A percentile compares a stretch with the other conserved stretches of the same genome.
Conservation (phyloP, 2,329 filamentous ascomycete genomes). For the Drechslerella coelobrocha region DNA sequence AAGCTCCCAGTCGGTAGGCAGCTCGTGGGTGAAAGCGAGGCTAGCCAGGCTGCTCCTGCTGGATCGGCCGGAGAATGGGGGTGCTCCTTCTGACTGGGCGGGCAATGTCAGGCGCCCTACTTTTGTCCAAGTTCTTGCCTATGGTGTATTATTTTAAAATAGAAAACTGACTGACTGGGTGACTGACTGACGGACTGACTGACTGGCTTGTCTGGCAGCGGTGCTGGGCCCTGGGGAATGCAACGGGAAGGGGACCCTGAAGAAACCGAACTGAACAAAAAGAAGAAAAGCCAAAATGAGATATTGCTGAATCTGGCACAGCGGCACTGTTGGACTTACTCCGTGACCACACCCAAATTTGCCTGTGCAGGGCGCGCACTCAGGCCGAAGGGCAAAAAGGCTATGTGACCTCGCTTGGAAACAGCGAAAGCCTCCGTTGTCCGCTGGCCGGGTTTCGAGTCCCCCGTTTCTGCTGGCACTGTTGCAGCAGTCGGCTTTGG, state of each 20-base stretch:
- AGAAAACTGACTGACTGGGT: too few relatives aligned
- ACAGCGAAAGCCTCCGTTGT: conserved; percentile 37
- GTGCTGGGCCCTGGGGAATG: conserved; percentile 26
- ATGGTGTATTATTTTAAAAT: too few relatives aligned
- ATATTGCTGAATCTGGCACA: neutral
- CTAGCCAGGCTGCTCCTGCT: conserved; percentile 14
- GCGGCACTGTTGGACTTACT: conserved; percentile 40
- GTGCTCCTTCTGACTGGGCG: conserved; percentile 39
- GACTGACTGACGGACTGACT: neutral
- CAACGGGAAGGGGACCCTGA: conserved; percentile 12
- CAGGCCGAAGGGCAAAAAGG: conserved; percentile 44
- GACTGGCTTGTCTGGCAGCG: neutral
- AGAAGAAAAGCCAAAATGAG: conserved; percentile 28
- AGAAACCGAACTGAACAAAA: conserved; percentile 30
- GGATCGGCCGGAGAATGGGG: conserved; percentile 2
- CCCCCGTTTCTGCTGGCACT: conserved; percentile 24
- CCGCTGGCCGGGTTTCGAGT: conserved; percentile 37
- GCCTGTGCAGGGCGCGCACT: conserved; percentile 45
- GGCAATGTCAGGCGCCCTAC: conserved; percentile 45
- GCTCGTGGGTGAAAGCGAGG: conserved; percentile 46
- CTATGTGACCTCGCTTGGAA: too few relatives aligned
- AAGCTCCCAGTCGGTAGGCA: conserved; percentile 27
- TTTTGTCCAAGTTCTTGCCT: conserved; percentile 8
- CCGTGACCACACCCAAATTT: conserved; percentile 41
- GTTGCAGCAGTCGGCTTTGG: conserved; percentile 35